These are phyloP conservation scores for Salicornia ramosissima DNA, from an alignment of 148 eudicot genomes.

Conservation along the genomic window DNA sequence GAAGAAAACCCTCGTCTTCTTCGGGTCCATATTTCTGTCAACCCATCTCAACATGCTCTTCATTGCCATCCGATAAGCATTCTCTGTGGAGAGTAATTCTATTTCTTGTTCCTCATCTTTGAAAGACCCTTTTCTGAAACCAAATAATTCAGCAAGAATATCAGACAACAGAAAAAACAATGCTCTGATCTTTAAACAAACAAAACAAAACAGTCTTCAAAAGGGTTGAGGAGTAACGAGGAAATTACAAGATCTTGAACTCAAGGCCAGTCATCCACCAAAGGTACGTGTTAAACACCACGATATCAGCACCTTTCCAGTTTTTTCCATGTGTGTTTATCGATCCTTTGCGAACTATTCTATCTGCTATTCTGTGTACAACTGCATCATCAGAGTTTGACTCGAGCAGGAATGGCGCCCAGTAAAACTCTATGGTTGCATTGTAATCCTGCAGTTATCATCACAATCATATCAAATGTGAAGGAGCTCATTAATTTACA, in stretches of 20 bases:
- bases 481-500: not conserved
- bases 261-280: slow-evolving; percentile 97
- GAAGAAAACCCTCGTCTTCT: slow-evolving; percentile 78
- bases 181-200: not conserved
- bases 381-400: slow-evolving; percentile 84
- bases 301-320: slow-evolving; percentile 93
- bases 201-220: not conserved
- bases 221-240: not conserved
- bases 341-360: slow-evolving; percentile 79
- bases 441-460: slow-evolving; percentile 67
- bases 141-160: slow-evolving; percentile 4
- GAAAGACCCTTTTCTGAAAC: slow-evolving; percentile 73
- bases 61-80: slow-evolving; percentile 80
- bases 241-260: slow-evolving; percentile 70
- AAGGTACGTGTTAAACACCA: slow-evolving; percentile 88
- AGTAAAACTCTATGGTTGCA: slow-evolving; percentile 89
- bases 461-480: too few relatives aligned
- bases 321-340: slow-evolving; percentile 70
- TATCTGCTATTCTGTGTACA: slow-evolving; percentile 58
- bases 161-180: not conserved
- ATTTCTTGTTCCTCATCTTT: slow-evolving; percentile 59
- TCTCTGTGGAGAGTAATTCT: slow-evolving; percentile 62
- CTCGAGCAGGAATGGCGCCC: slow-evolving; percentile 96
- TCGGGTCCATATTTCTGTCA: slow-evolving; percentile 66
- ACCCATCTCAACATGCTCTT: slow-evolving; percentile 93